These are phyloP conservation scores for Agaricus subrufescens DNA, from an alignment of 768 basidiomycete genomes.

Conservation along the genomic window DNA sequence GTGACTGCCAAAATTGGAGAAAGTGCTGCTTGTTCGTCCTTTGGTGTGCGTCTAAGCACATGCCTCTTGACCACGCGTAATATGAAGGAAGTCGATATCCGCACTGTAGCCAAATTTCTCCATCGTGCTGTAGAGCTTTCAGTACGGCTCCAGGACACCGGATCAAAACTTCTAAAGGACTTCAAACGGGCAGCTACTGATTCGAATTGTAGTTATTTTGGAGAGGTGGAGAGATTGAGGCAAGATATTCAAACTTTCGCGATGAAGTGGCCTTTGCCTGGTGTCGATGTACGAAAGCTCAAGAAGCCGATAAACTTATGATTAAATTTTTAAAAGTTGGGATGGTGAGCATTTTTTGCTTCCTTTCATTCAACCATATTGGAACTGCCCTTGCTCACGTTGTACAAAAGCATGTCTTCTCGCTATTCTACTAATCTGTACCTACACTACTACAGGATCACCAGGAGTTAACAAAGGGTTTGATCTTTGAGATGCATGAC, in stretches of 20 bases:
- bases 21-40: conserved; percentile 90
- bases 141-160: conserved; percentile 86
- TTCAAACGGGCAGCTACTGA: conserved; percentile 79
- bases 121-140: conserved; percentile 94
- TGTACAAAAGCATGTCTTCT: too few species aligned
- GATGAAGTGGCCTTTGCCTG: conserved; percentile 87
- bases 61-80: conserved; percentile 92
- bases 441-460: too few species aligned
- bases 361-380: too few species aligned
- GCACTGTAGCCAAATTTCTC: conserved; percentile 82
- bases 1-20: conserved; percentile 98
- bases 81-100: conserved; percentile 89
- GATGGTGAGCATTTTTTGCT: too few species aligned
- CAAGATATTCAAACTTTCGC: conserved; percentile 83
- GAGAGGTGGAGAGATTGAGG: conserved; percentile 67
- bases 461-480: too few species aligned
- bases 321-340: conserved; percentile 32
- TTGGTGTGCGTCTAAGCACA: conserved; percentile 95
- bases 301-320: conserved; percentile 60
- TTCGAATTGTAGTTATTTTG: conserved; percentile 59
- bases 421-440: too few species aligned
- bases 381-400: too few species aligned
- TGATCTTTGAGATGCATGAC: too few species aligned
- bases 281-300: conserved; percentile 52
- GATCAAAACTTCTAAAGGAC: conserved; percentile 92